Conservation (phyloP, 1,284 basidiomycete genomes). For the Retiboletus flavoniger region DNA sequence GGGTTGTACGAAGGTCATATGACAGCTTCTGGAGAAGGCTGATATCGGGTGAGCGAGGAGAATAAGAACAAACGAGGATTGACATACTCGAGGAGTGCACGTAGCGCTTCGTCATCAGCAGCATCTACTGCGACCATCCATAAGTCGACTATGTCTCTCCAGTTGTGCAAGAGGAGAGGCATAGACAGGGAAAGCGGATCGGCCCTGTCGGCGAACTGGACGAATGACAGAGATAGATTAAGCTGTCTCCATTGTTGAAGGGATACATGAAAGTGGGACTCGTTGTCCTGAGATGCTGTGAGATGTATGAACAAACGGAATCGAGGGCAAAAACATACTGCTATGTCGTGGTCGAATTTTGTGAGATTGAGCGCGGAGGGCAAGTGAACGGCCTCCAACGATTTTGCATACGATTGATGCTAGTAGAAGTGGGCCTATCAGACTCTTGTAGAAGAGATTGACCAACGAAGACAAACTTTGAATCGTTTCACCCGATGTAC, state of each 20-base stretch:
- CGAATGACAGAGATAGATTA: conserved; percentile 76
- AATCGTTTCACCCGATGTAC: conserved; percentile 42
- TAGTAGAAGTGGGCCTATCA: conserved; percentile 37
- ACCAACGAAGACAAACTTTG: conserved; percentile 36
- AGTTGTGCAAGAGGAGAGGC: conserved; percentile 80
- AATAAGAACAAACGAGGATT: not conserved
- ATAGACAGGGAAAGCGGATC: conserved; percentile 71
- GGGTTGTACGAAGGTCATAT: conserved; percentile 71
- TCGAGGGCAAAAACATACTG: conserved; percentile 38
- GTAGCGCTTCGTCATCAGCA: conserved; percentile 68
- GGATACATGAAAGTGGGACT: conserved; percentile 70
- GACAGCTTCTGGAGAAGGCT: conserved; percentile 74
- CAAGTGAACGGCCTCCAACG: conserved; percentile 68
- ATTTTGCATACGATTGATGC: conserved; percentile 72
- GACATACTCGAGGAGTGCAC: conserved; percentile 71
- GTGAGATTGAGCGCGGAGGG: conserved; percentile 60
- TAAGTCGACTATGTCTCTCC: conserved; percentile 59
- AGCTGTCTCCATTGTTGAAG: conserved; percentile 75
- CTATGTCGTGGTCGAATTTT: conserved; percentile 59
- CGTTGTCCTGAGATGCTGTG: conserved; percentile 52
- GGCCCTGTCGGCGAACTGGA: conserved; percentile 63
- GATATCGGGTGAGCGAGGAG: conserved; percentile 16
- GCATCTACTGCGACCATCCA: conserved; percentile 58
- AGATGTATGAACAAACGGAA: not conserved
- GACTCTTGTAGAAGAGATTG: not conserved